Evolutionary conservation across 331 rosid species (phyloP), one percentile per base, ranked within the genome.

Genomic region (Spiraea crenata): DNA sequence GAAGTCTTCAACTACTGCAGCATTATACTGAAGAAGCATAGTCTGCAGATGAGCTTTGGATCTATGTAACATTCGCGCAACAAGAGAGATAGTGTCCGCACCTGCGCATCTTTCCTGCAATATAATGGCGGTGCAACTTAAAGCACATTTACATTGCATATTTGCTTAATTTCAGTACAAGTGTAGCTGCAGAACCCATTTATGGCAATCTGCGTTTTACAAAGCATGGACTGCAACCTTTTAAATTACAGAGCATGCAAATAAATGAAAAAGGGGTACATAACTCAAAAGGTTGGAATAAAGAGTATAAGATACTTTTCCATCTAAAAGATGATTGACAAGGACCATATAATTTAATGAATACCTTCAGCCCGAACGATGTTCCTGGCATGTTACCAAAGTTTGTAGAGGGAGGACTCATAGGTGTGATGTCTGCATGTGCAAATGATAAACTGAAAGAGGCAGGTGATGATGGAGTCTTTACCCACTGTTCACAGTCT

Each of bases 91-190:
- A 59, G 96, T 83, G 82, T 95, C 99, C 77, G 87, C 99, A 72
- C 88, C 98, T 55, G 92, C 90, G 59, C 96, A 87, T 85, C 98
- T 86, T 87, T 95, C 99, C 98, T 95, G 99, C 80, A 86, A 75
- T 61, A 70, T 50, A 82, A 67, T 47, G 66, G 58, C 71, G 25
- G 38, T 78, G 74, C 63, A 69, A 72, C 55, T 69, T 40, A 74
- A 67, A 71, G 74, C 46, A 72, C 57, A 77, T 60, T 44, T 71
- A 75, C 52, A 74, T 46, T 71, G 69, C 68, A 76, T 52, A 64
- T 67, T 51, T 47, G 39, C 31, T 10, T 56, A 64, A 46, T 69
- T 47, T 56, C 25, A 46, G 15, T 46, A 35, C 0, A 9, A 9
- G 44, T 34, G 57, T 47, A 25, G 56, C 71, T 47, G 2, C 45